These are phyloP conservation scores for Phytophthora tentaculata DNA, from an alignment of 352 stramenopile genomes.

Conservation along the genomic window DNA sequence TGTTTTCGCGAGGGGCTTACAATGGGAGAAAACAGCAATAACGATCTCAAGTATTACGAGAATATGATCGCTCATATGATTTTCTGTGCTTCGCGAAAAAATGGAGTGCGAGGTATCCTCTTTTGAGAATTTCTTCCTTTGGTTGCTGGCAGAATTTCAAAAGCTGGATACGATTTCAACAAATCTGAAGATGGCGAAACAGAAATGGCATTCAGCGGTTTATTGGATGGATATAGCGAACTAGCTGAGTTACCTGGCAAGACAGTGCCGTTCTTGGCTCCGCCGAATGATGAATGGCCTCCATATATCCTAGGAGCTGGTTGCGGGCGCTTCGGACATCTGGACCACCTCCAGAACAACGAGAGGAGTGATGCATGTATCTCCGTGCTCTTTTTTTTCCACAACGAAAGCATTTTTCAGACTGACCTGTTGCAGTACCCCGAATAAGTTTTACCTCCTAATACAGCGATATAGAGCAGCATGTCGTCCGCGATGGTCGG, in stretches of 20 bases:
- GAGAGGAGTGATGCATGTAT: neutral
- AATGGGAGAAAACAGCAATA: neutral
- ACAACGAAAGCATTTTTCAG: neutral
- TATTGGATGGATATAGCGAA: conserved; percentile 6
- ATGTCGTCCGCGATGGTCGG: neutral
- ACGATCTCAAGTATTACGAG: conserved; percentile 26
- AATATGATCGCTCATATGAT: conserved; percentile 41
- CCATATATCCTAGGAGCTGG: conserved; percentile 8
- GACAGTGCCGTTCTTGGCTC: conserved; percentile 6
- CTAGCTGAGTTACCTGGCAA: neutral
- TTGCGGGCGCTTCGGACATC: conserved; percentile 19
- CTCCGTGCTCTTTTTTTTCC: neutral
- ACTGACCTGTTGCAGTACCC: conserved; percentile 8
- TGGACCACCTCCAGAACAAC: neutral
- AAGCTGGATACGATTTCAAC: neutral
- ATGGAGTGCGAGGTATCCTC: conserved; percentile 32
- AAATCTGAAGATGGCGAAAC: neutral
- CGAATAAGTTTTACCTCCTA: conserved; percentile 33
- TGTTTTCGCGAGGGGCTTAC: neutral
- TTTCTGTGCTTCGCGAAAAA: conserved; percentile 38
- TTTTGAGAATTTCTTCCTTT: conserved; percentile 32
- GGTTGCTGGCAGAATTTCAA: conserved; percentile 26
- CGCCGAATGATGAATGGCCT: conserved; percentile 23
- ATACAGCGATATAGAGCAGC: conserved; percentile 39
- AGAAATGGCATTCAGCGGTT: neutral